These are phyloP conservation scores for Sporothrix protearum DNA, from an alignment of 2,329 filamentous ascomycete species.

Conservation along the genomic window DNA sequence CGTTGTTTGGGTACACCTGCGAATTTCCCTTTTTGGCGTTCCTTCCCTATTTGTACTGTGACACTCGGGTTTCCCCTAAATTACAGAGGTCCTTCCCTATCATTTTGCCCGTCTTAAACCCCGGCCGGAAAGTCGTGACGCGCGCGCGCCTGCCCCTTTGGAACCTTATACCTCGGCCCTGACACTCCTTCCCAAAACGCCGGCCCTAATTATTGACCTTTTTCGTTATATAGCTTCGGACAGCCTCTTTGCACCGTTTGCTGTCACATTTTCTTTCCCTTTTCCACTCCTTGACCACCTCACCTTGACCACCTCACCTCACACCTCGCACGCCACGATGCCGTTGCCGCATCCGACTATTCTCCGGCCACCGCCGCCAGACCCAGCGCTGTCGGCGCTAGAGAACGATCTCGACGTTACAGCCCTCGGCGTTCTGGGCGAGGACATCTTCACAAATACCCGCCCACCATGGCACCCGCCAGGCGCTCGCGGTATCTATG, in stretches of 20 bases:
- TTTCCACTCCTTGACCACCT: not conserved
- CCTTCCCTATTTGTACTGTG: not conserved
- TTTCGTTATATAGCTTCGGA: not conserved
- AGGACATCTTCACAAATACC: conserved; percentile 92
- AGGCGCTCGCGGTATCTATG: conserved; percentile 88
- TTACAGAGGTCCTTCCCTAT: not conserved
- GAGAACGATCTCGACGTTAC: conserved; percentile 88
- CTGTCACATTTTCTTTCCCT: not conserved
- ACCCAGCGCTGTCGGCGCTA: conserved; percentile 71
- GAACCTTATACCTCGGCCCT: conserved; percentile 10
- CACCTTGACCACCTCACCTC: not conserved
- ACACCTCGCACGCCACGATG: conserved; percentile 12
- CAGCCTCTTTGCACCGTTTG: not conserved
- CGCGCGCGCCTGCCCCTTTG: conserved; percentile 2
- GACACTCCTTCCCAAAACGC: not conserved
- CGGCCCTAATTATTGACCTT: conserved; percentile 7
- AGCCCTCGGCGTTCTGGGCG: conserved; percentile 69
- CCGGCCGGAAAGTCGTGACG: not conserved
- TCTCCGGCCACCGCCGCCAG: conserved; percentile 69
- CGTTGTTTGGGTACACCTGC: not conserved
- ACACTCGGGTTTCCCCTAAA: not conserved
- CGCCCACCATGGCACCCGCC: conserved; percentile 88
- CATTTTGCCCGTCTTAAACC: not conserved
- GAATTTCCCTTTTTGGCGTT: not conserved
- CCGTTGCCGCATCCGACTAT: conserved; percentile 48